Percentiles rank a stretch among this genome's conserved stretches.
Evolutionary conservation across 2,329 filamentous ascomycete genomes (phyloP).

Genomic region (Arachnomyces sp.): DNA sequence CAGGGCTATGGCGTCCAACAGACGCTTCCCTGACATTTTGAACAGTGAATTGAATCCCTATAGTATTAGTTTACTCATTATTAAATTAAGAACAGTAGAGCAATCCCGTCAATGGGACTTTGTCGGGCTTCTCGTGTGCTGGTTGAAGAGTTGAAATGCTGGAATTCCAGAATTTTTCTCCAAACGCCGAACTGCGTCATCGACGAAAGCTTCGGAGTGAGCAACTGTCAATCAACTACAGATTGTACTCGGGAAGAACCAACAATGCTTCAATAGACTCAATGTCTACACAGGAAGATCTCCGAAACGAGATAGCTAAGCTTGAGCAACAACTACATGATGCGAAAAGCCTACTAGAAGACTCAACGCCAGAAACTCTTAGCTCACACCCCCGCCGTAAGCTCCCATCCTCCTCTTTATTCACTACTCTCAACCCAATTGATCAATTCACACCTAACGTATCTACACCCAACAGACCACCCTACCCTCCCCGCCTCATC

Average conservation of each 20-base stretch:
- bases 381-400: slow-evolving; percentile 11
- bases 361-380: not conserved
- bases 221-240: slow-evolving; percentile 1
- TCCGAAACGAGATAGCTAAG: slow-evolving; percentile 35
- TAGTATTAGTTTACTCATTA: not conserved
- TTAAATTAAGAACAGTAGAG: not conserved
- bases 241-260: not conserved
- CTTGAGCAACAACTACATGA: slow-evolving; percentile 41
- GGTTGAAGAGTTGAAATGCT: not conserved
- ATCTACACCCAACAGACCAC: slow-evolving; percentile 4
- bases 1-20: slow-evolving; percentile 63
- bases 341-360: slow-evolving; percentile 35
- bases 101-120: not conserved
- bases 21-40: slow-evolving; percentile 51
- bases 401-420: not conserved
- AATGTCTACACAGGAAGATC: slow-evolving; percentile 9
- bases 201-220: not conserved
- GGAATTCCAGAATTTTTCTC: not conserved
- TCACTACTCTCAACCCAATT: not conserved
- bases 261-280: slow-evolving; percentile 17
- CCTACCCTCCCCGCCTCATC: slow-evolving; percentile 13
- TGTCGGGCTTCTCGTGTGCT: not conserved
- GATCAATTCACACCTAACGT: not conserved
- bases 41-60: not conserved
- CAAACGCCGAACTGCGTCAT: slow-evolving; percentile 1